Conservation (phyloP, 2,329 filamentous ascomycete species). For the Chrysosphaeria jannelii region DNA sequence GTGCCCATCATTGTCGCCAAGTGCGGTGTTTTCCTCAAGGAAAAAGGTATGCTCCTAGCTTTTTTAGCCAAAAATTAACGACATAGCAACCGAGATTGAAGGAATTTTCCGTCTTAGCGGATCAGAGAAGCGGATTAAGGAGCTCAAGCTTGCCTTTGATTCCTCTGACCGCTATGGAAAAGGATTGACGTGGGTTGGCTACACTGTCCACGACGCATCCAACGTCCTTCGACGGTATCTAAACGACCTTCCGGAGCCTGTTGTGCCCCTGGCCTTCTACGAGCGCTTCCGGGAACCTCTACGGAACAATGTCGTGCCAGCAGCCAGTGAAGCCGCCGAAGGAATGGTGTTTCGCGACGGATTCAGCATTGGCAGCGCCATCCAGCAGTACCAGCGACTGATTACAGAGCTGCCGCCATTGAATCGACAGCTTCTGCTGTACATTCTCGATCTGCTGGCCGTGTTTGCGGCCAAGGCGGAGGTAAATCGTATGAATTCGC, state of each 20-base stretch:
- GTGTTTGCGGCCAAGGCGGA: slow-evolving; percentile 95
- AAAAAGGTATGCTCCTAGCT: slow-evolving; percentile 41
- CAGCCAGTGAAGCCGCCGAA: slow-evolving; percentile 37
- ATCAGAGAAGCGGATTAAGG: slow-evolving; percentile 94
- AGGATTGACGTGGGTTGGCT: slow-evolving; percentile 86
- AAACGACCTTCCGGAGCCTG: slow-evolving; percentile 85
- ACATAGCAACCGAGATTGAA: slow-evolving; percentile 64
- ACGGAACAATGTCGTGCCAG: slow-evolving; percentile 37
- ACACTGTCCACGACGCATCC: slow-evolving; percentile 92
- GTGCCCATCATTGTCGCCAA: slow-evolving; percentile 96
- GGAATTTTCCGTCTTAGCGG: slow-evolving; percentile 91
- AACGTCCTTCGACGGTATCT: slow-evolving; percentile 89
- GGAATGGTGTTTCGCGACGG: slow-evolving; percentile 39
- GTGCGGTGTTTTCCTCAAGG: slow-evolving; percentile 88
- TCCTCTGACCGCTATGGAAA: slow-evolving; percentile 90
- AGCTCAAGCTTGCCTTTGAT: slow-evolving; percentile 73
- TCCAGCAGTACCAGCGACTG: slow-evolving; percentile 56
- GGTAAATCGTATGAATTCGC: slow-evolving; percentile 83
- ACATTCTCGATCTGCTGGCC: slow-evolving; percentile 81
- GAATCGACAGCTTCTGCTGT: slow-evolving; percentile 77
- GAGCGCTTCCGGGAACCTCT: slow-evolving; percentile 71
- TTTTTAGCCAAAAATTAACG: slow-evolving; percentile 4
- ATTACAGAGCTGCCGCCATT: slow-evolving; percentile 81
- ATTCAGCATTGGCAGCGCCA: slow-evolving; percentile 47
- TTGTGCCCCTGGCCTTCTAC: slow-evolving; percentile 83